Conservation (phyloP, 2,329 filamentous ascomycete genomes). For the Trichoderma sp. region DNA sequence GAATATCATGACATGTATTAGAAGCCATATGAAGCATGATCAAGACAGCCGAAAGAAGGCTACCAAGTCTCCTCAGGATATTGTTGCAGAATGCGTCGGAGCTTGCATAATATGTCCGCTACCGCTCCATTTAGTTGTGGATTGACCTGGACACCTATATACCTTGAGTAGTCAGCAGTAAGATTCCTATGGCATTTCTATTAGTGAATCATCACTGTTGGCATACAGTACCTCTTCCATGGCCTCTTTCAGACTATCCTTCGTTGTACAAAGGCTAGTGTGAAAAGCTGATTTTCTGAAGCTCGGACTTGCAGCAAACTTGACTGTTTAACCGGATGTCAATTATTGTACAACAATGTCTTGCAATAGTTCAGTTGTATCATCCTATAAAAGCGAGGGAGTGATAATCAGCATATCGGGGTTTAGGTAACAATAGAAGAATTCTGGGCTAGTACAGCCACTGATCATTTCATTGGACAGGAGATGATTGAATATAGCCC, state of each 20-base stretch:
- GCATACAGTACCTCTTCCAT: not conserved
- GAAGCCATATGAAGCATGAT: no score
- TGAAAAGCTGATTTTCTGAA: not conserved
- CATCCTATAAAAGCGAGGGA: not conserved
- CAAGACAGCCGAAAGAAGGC: not conserved
- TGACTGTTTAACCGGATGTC: not conserved
- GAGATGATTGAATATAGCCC: not conserved
- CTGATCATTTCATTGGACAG: no score
- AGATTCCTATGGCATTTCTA: not conserved
- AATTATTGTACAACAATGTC: not conserved
- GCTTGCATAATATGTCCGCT: not conserved
- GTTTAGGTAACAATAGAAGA: not conserved
- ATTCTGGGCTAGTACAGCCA: no score
- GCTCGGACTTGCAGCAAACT: not conserved
- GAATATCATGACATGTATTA: not conserved
- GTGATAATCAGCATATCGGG: no score
- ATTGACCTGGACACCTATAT: not conserved
- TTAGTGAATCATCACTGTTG: not conserved
- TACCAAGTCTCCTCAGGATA: not conserved
- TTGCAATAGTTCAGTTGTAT: not conserved
- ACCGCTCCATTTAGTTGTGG: not conserved
- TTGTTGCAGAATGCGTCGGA: no score
- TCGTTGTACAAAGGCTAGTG: not conserved
- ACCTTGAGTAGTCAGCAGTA: not conserved
- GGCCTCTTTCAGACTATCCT: not conserved